Conservation (phyloP, 352 stramenopile species). For the Pythium dissotocum region DNA sequence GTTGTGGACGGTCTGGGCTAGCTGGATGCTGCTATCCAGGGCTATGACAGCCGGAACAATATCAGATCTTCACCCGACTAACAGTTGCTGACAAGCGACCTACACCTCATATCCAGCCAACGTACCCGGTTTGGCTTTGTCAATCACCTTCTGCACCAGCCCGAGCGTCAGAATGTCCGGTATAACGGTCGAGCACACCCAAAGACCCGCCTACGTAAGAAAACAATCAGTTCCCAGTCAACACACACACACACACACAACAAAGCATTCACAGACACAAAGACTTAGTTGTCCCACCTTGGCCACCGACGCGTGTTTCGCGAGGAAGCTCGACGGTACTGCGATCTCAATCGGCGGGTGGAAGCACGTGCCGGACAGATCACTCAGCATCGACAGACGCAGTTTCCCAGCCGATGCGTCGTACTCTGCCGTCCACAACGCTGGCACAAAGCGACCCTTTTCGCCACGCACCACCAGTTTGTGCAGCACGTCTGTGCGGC, state of each 20-base stretch:
- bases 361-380: neutral
- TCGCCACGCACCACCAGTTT: neutral
- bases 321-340: neutral
- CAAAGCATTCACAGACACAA: neutral
- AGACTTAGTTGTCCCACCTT: neutral
- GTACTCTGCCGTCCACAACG: neutral
- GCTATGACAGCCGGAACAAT: neutral
- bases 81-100: neutral
- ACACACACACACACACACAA: neutral
- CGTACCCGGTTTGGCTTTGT: neutral
- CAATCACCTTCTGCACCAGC: constrained; percentile 11
- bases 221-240: neutral
- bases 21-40: neutral
- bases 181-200: constrained; percentile 4
- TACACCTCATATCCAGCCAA: neutral
- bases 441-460: neutral
- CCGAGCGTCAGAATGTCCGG: constrained; percentile 5
- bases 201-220: constrained; percentile 8
- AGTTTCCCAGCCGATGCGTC: neutral
- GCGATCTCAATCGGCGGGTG: neutral
- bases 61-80: neutral
- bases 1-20: constrained; percentile 16
- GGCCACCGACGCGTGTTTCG: neutral
- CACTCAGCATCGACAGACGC: neutral
- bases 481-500: neutral